These are phyloP conservation scores for Paramecium primaurelia DNA, from an alignment of 73 alveolate genomes.

Conservation along the genomic window DNA sequence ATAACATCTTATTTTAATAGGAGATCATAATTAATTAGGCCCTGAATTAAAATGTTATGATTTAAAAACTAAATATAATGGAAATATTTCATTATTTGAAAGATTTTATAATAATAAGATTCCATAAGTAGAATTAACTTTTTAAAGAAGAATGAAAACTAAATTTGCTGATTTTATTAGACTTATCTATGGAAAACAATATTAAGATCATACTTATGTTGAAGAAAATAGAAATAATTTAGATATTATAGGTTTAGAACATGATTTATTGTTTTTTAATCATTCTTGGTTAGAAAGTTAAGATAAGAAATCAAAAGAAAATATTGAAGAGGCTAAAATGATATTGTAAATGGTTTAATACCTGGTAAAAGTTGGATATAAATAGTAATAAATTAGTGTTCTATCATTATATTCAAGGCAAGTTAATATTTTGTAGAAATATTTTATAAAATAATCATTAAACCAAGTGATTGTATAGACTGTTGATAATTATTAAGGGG, in stretches of 20 bases:
- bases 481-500: slow-evolving; percentile 92
- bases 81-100: slow-evolving; percentile 82
- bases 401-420: slow-evolving; percentile 81
- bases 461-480: slow-evolving; percentile 67
- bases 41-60: slow-evolving; percentile 71
- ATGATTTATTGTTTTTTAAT: slow-evolving; percentile 71
- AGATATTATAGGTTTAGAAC: slow-evolving; percentile 64
- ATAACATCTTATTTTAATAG: slow-evolving; percentile 80
- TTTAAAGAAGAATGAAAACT: slow-evolving; percentile 88
- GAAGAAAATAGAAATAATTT: slow-evolving; percentile 22
- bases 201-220: slow-evolving; percentile 62
- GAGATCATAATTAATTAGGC: slow-evolving; percentile 86
- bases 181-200: slow-evolving; percentile 66
- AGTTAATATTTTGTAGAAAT: slow-evolving; percentile 60
- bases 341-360: slow-evolving; percentile 68
- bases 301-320: slow-evolving; percentile 72
- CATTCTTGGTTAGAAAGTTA: slow-evolving; percentile 68
- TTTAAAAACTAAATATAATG: slow-evolving; percentile 64
- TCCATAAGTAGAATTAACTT: slow-evolving; percentile 54
- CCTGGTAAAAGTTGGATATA: slow-evolving; percentile 64
- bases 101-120: slow-evolving; percentile 73
- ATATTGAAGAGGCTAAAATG: slow-evolving; percentile 75
- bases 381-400: slow-evolving; percentile 73
- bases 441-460: not conserved
- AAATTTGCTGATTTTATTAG: slow-evolving; percentile 79